Conservation (phyloP, 495 filamentous ascomycete species). For the Bryoglossum gracile region DNA sequence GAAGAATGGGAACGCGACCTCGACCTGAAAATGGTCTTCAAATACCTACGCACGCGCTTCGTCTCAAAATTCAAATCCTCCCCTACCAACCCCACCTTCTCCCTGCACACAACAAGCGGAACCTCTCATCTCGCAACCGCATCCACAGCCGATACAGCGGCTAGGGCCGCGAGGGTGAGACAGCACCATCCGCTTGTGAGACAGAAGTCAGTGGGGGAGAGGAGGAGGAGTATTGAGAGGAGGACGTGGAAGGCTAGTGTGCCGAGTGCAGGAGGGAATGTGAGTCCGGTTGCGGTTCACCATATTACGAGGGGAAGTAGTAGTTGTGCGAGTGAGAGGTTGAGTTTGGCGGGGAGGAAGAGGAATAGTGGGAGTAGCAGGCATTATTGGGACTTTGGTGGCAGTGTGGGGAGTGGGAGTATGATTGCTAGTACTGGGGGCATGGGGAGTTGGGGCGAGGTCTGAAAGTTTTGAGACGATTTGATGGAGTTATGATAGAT, state of each 20-base stretch:
- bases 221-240: constrained; percentile 37
- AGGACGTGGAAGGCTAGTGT: constrained; percentile 45
- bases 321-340: constrained; percentile 56
- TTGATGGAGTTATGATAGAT: too few relatives aligned
- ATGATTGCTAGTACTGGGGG: constrained; percentile 55
- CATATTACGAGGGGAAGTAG: constrained; percentile 44
- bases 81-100: constrained; percentile 30
- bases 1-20: constrained; percentile 88
- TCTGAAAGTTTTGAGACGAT: too few relatives aligned
- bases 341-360: constrained; percentile 51
- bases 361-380: constrained; percentile 57
- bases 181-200: constrained; percentile 79
- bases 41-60: constrained; percentile 74
- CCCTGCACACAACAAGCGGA: constrained; percentile 31
- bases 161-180: constrained; percentile 73
- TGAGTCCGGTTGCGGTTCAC: constrained; percentile 23
- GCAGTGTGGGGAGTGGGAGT: constrained; percentile 65
- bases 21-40: constrained; percentile 81
- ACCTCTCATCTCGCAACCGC: constrained; percentile 36
- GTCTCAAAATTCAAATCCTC: constrained; percentile 29
- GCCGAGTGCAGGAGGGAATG: constrained; percentile 31
- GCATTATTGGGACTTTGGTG: constrained; percentile 85
- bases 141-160: constrained; percentile 56
- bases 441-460: constrained; percentile 71
- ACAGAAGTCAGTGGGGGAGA: constrained; percentile 11